These are phyloP conservation scores for Lactarius hengduanensis DNA, from an alignment of 768 basidiomycete species.

Conservation along the genomic window DNA sequence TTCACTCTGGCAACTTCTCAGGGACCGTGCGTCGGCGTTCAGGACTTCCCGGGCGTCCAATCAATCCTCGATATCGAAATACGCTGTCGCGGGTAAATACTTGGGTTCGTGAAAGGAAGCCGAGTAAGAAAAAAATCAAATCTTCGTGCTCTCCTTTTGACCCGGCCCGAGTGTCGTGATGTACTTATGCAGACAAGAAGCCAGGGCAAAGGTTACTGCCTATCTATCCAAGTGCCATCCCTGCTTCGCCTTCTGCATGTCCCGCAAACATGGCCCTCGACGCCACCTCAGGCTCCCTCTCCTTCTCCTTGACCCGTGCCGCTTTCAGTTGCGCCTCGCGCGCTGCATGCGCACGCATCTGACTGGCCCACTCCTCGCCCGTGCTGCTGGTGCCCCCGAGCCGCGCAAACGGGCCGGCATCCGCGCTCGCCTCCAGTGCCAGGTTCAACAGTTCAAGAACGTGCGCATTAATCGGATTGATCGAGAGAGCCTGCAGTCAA, in stretches of 20 bases:
- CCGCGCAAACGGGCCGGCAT: constrained; percentile 19
- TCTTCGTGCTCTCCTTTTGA: neutral
- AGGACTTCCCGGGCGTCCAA: neutral
- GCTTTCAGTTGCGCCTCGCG: constrained; percentile 19
- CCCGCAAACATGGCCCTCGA: constrained; percentile 17
- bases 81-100: neutral
- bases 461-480: constrained; percentile 81
- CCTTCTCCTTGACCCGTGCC: constrained; percentile 16
- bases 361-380: constrained; percentile 22
- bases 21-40: neutral
- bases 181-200: neutral
- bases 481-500: constrained; percentile 59
- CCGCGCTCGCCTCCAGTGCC: constrained; percentile 54
- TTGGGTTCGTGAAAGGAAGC: neutral
- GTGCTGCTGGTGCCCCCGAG: constrained; percentile 1
- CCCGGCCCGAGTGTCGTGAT: neutral
- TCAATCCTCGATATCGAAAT: neutral
- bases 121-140: neutral
- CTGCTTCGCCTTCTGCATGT: constrained; percentile 17
- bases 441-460: constrained; percentile 78
- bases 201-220: neutral
- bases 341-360: constrained; percentile 26
- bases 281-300: neutral
- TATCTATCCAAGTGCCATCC: constrained; percentile 16
- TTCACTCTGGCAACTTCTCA: neutral